A percentile compares a stretch with the other conserved stretches of the same genome.
Evolutionary conservation across 371 early-diverging fungal species (phyloP).

Genomic region (Apophysomyces ossiformis): DNA sequence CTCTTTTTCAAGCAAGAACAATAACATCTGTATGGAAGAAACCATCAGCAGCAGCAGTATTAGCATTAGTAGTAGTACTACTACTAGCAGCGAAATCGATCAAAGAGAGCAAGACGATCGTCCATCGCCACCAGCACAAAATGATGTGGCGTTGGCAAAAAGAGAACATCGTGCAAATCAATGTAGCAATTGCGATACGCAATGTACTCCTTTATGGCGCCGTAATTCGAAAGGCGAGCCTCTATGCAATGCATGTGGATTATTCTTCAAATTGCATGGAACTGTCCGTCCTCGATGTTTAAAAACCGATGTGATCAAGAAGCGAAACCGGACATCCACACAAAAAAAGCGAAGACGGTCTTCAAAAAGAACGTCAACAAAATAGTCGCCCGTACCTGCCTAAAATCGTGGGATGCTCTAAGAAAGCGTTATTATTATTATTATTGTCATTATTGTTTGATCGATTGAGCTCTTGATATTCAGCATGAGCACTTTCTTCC

Average conservation of each 20-base stretch:
- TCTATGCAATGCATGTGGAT: slow-evolving; percentile 65
- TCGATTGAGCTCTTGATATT: not conserved
- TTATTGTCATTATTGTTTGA: not conserved
- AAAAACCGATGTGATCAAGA: slow-evolving; percentile 80
- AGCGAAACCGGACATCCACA: slow-evolving; percentile 56
- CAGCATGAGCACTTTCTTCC: not conserved
- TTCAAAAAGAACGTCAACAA: not conserved
- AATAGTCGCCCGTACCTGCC: not conserved
- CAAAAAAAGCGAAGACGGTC: slow-evolving; percentile 9
- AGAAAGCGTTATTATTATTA: no score
- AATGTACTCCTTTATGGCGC: slow-evolving; percentile 95
- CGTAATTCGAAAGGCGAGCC: slow-evolving; percentile 71
- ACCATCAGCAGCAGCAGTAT: no score
- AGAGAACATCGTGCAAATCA: slow-evolving; percentile 11
- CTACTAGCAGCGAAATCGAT: no score
- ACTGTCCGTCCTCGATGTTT: slow-evolving; percentile 75
- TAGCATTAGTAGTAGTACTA: no score
- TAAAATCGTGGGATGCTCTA: not conserved
- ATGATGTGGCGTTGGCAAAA: not conserved
- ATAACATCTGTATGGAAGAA: no score
- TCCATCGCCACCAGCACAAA: not conserved
- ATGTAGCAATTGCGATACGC: slow-evolving; percentile 92
- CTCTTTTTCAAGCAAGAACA: no score
- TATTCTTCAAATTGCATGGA: slow-evolving; percentile 81
- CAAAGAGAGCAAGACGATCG: not conserved